Evolutionary conservation across 441 rosid genomes (phyloP), one percentile per base, ranked within the genome.

Genomic region (Pelargonium myrrhifolium): DNA sequence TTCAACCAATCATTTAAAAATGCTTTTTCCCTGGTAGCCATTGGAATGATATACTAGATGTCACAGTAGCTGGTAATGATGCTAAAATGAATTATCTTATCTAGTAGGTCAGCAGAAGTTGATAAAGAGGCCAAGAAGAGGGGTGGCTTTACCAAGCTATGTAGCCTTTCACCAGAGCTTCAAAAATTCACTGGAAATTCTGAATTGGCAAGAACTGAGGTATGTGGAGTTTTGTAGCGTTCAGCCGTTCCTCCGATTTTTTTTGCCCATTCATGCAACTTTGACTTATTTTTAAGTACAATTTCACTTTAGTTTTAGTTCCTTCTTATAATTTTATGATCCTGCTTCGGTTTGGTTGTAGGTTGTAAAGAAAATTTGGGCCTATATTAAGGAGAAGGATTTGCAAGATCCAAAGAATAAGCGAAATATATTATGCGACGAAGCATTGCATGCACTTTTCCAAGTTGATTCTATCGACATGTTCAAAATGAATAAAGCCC

Each of bases 361-460:
- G 90, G 90, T 86, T 68, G 86, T 82, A 70, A 87, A 83, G 72
- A 76, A 70, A 76, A 69, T 85, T 60, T 87, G 92, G 92, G 68
- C 21, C 65, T 82, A 85, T 74, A 87, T 85, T 72, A 76, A 76
- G 77, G 87, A 74, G 74, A 81, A 85, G 62, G 71, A 79, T 70
- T 78, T 87, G 82, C 92, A 87, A 73, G 87, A 87, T 80, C 92
- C 89, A 0, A 74, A 64, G 65, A 80, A 87, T 70, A 79, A 63
- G 74, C 82, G 83, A 39, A 84, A 75, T 59, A 87, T 85, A 68
- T 63, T 85, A 37, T 87, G 89, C 2, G 87, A 87, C 14, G 82
- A 81, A 56, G 37, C 82, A 55, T 74, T 85, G 68, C 78, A 28
- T 35, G 76, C 79, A 62, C 77, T 87, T 69, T 87, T 87, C 71